Conservation (phyloP, 306 rosid genomes). For the Malus fusca region DNA sequence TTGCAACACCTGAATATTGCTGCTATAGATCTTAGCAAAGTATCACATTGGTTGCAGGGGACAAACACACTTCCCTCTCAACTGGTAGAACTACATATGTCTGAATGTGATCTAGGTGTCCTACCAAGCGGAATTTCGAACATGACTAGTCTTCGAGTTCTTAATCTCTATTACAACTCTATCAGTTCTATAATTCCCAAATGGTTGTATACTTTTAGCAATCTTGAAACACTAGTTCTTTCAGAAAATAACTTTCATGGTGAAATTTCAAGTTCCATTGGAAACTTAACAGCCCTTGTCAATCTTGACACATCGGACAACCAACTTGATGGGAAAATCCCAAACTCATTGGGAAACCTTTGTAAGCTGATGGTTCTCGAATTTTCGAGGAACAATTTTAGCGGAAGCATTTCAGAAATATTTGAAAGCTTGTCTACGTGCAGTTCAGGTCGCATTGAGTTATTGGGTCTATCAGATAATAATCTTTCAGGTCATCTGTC, state of each 20-base stretch:
- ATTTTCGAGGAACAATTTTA: neutral
- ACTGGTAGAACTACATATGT: neutral
- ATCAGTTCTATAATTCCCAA: neutral
- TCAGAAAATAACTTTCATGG: neutral
- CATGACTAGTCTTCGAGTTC: slow-evolving; percentile 1
- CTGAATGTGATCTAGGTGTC: neutral
- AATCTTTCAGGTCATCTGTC: slow-evolving; percentile 10
- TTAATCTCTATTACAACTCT: neutral
- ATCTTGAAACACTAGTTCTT: neutral
- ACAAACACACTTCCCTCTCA: neutral
- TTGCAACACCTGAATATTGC: slow-evolving; percentile 1
- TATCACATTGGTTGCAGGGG: neutral
- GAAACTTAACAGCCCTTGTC: neutral
- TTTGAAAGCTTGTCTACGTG: neutral
- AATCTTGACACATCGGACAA: neutral
- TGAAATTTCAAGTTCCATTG: neutral
- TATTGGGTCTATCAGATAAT: fast-evolving
- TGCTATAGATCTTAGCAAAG: neutral
- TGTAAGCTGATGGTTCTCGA: neutral
- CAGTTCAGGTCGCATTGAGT: neutral
- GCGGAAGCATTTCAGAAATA: neutral
- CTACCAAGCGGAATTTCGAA: neutral
- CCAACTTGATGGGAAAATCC: slow-evolving; percentile 1
- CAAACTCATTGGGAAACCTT: slow-evolving; percentile 5
- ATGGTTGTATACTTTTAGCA: neutral